A percentile compares a stretch with the other conserved stretches of the same genome.
These are phyloP conservation scores for Diospyros kaki DNA, from an alignment of 148 eudicot genomes.

Conservation along the genomic window DNA sequence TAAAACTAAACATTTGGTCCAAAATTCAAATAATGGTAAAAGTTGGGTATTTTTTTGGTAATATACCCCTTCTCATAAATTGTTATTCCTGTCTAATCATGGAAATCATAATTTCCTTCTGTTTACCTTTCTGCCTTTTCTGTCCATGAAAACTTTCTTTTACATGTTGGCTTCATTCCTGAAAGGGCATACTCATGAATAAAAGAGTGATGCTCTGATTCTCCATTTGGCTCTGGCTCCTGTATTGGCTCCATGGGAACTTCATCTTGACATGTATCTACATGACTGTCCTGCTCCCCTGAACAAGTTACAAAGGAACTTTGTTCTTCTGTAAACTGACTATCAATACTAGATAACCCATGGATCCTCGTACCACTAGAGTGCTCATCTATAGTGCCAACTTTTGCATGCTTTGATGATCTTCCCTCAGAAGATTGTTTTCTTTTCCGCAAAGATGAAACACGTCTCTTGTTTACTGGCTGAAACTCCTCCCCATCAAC, in stretches of 20 bases:
- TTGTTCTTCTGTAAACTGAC: conserved; percentile 23
- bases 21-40: no score
- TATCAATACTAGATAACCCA: conserved; percentile 9
- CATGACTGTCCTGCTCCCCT: conserved; percentile 21
- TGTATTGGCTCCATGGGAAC: conserved; percentile 28
- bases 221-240: conserved; percentile 29
- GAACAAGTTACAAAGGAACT: conserved; percentile 11
- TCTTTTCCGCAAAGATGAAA: conserved; percentile 45
- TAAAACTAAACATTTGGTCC: no score
- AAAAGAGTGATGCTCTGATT: conserved; percentile 35
- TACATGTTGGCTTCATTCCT: conserved; percentile 44
- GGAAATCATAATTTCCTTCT: background rate
- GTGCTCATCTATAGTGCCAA: conserved; percentile 26
- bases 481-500: conserved; percentile 31
- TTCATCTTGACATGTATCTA: conserved; percentile 29
- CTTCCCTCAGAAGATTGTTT: conserved; percentile 37
- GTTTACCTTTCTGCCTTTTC: conserved; percentile 83
- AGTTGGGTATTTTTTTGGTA: no score
- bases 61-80: no score
- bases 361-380: conserved; percentile 12
- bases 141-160: conserved; percentile 66
- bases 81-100: background rate
- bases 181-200: conserved; percentile 48
- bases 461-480: conserved; percentile 20
- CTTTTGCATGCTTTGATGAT: conserved; percentile 29